A percentile compares a stretch with the other conserved stretches of the same genome.
These are phyloP conservation scores for Triticum timopheevii DNA, from an alignment of 176 grass and related monocot species.

Conservation along the genomic window DNA sequence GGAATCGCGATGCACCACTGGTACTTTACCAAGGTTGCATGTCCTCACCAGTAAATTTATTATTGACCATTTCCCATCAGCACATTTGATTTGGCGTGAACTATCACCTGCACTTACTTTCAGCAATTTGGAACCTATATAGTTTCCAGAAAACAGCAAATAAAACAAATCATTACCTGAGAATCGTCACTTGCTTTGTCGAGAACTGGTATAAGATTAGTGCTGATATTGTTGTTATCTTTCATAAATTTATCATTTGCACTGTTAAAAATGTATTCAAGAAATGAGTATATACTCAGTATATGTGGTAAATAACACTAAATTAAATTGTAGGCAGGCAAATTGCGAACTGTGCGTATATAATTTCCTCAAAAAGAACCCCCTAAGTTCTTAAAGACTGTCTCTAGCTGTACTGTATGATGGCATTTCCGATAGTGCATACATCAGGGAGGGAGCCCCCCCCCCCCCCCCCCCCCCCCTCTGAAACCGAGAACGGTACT, in stretches of 20 bases:
- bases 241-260: not conserved
- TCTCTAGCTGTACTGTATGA: not conserved
- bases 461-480: too few species aligned
- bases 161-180: not conserved
- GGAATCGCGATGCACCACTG: not conserved
- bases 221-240: slow-evolving; percentile 1
- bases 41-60: not conserved
- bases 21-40: not conserved
- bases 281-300: not conserved
- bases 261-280: not conserved
- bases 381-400: not conserved
- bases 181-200: not conserved
- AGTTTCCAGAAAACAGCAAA: not conserved
- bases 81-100: slow-evolving; percentile 1
- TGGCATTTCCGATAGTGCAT: not conserved
- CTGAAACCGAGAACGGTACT: too few species aligned
- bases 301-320: not conserved
- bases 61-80: not conserved
- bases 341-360: not conserved
- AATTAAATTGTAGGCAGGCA: not conserved
- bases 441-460: not conserved
- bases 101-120: not conserved
- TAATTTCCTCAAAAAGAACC: not conserved
- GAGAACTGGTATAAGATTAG: slow-evolving; percentile 6
- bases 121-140: not conserved